These are phyloP conservation scores for Apiospora sp. DNA, from an alignment of 2,329 filamentous ascomycete genomes.

Conservation along the genomic window DNA sequence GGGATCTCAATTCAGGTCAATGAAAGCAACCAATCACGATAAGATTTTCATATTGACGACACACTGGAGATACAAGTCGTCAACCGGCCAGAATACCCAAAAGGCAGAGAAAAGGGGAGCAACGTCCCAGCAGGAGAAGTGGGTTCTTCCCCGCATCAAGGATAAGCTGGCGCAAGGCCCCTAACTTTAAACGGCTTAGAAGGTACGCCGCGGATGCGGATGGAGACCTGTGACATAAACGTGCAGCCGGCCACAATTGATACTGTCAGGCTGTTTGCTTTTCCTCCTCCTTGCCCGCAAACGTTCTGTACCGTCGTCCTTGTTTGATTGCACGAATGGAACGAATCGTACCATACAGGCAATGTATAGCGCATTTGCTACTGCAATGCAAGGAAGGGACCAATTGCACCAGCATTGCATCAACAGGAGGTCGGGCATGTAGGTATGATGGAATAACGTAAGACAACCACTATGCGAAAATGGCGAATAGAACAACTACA, in stretches of 20 bases:
- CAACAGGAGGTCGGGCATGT: background rate
- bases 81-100: background rate
- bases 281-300: background rate
- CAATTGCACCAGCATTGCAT: background rate
- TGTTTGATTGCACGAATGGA: background rate
- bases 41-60: background rate
- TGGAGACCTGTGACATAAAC: constrained; percentile 32
- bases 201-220: background rate
- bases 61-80: background rate
- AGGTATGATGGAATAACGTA: background rate
- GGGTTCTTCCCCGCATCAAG: constrained; percentile 22
- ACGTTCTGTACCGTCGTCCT: background rate
- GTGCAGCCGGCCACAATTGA: constrained; percentile 28
- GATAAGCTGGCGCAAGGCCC: background rate
- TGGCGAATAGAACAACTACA: background rate
- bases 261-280: background rate
- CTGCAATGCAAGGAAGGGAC: background rate
- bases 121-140: constrained; percentile 20
- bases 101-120: background rate
- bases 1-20: background rate
- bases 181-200: constrained; percentile 1
- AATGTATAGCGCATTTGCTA: background rate
- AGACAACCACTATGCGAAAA: background rate
- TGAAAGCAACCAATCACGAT: background rate
- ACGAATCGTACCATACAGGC: background rate